These are phyloP conservation scores for Venturia aucupariae DNA, from an alignment of 2,329 filamentous ascomycete species.

Conservation along the genomic window DNA sequence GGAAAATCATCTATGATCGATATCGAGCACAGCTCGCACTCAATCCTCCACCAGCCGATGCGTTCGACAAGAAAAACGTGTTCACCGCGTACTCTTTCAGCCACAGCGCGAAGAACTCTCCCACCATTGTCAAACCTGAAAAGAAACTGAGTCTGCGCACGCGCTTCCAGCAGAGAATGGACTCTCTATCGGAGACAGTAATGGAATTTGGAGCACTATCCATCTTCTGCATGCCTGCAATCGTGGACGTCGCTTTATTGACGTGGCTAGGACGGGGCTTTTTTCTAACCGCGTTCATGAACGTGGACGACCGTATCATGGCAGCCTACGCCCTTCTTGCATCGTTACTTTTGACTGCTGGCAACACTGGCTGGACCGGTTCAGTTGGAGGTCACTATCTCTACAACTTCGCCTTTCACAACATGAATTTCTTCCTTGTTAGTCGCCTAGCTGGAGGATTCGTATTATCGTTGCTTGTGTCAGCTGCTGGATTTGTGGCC, in stretches of 20 bases:
- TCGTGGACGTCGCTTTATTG: slow-evolving; percentile 4
- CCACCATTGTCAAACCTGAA: neutral
- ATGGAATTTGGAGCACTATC: slow-evolving; percentile 8
- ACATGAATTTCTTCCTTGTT: slow-evolving; percentile 11
- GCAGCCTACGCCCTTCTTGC: slow-evolving; percentile 7
- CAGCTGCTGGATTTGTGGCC: neutral
- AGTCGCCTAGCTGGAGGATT: slow-evolving; percentile 5
- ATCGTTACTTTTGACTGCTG: neutral
- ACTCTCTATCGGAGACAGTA: neutral
- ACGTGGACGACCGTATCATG: neutral
- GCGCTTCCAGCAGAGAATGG: neutral
- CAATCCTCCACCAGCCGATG: neutral
- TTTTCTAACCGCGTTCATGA: slow-evolving; percentile 11
- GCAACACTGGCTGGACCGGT: slow-evolving; percentile 1
- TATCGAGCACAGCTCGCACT: neutral
- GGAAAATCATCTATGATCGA: slow-evolving; percentile 5
- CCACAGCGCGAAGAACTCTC: neutral
- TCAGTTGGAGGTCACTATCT: slow-evolving; percentile 8
- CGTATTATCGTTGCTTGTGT: slow-evolving; percentile 3
- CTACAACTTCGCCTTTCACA: slow-evolving; percentile 4
- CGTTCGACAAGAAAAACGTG: neutral
- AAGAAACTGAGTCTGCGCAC: neutral
- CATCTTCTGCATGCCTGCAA: slow-evolving; percentile 9
- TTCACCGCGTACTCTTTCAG: slow-evolving; percentile 9
- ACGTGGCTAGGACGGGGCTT: slow-evolving; percentile 4